These are phyloP conservation scores for Liriodendron chinense DNA, from an alignment of 164 flowering plant species.

Conservation along the genomic window DNA sequence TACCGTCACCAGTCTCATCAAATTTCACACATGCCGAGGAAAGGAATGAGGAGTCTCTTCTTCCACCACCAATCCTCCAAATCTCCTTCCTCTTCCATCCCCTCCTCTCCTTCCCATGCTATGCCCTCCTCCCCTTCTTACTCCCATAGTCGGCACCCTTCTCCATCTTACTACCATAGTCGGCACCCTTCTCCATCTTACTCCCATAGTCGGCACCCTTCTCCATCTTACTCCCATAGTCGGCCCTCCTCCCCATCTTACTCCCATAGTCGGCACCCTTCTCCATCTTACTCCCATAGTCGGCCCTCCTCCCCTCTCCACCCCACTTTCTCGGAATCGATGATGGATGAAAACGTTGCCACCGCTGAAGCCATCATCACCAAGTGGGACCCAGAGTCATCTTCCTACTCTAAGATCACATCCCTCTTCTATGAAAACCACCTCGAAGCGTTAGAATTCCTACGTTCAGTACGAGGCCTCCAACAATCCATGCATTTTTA, in stretches of 20 bases:
- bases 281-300: slow-evolving; percentile 5
- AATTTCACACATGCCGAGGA: neutral
- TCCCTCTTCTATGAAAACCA: slow-evolving; percentile 44
- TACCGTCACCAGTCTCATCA: too few relatives aligned
- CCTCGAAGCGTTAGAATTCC: slow-evolving; percentile 50
- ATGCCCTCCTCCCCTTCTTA: slow-evolving; percentile 1
- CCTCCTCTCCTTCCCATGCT: slow-evolving; percentile 2
- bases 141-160: too few relatives aligned
- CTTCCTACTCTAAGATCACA: slow-evolving; percentile 12
- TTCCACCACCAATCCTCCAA: slow-evolving; percentile 5
- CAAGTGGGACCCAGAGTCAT: slow-evolving; percentile 56
- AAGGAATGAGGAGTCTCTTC: slow-evolving; percentile 6
- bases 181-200: slow-evolving; percentile 1
- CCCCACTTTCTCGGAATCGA: slow-evolving; percentile 28
- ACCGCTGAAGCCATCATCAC: slow-evolving; percentile 41
- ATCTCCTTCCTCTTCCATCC: neutral
- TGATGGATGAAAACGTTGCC: slow-evolving; percentile 38
- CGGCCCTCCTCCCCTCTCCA: neutral
- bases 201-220: too few relatives aligned
- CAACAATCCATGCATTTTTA: slow-evolving; percentile 64
- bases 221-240: neutral
- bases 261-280: neutral
- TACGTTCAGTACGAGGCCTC: slow-evolving; percentile 41
- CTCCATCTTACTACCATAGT: too few relatives aligned
- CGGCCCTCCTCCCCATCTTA: neutral